A percentile compares a stretch with the other conserved stretches of the same genome.
Conservation (phyloP, 176 grass and related monocot species). For the Carex littledalei region DNA sequence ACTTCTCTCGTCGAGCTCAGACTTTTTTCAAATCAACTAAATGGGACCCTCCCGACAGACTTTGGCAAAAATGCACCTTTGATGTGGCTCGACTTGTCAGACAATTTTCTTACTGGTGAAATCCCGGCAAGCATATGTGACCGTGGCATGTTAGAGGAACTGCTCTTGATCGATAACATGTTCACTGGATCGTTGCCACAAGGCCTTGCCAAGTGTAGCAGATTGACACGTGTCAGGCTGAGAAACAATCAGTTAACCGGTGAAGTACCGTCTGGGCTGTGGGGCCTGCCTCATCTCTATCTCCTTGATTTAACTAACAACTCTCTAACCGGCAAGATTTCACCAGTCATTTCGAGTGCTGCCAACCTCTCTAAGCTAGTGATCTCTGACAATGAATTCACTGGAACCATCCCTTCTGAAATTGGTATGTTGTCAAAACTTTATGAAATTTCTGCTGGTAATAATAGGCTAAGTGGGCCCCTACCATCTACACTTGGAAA, state of each 20-base stretch:
- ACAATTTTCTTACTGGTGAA: constrained; percentile 55
- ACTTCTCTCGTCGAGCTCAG: constrained; percentile 51
- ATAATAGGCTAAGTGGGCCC: constrained; percentile 61
- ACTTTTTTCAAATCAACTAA: constrained; percentile 55
- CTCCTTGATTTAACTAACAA: constrained; percentile 72
- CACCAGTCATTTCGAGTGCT: constrained; percentile 55
- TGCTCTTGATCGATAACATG: constrained; percentile 60
- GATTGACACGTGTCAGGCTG: constrained; percentile 59
- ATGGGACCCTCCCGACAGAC: constrained; percentile 49
- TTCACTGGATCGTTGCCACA: constrained; percentile 45
- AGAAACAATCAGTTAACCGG: constrained; percentile 50
- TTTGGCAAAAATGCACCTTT: constrained; percentile 57
- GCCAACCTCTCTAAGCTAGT: constrained; percentile 74
- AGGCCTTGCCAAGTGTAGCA: constrained; percentile 60
- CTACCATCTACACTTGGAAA: constrained; percentile 47
- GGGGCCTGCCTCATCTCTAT: constrained; percentile 75
- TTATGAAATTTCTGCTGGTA: constrained; percentile 61
- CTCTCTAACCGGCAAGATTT: constrained; percentile 53
- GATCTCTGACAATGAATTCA: constrained; percentile 54
- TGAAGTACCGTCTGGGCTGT: constrained; percentile 50
- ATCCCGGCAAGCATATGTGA: constrained; percentile 75
- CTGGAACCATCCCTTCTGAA: constrained; percentile 61
- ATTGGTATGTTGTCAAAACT: constrained; percentile 53
- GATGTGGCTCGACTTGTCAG: constrained; percentile 51
- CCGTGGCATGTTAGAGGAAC: constrained; percentile 67